These are phyloP conservation scores for Echites panduratus DNA, from an alignment of 257 asterid species.

Conservation along the genomic window DNA sequence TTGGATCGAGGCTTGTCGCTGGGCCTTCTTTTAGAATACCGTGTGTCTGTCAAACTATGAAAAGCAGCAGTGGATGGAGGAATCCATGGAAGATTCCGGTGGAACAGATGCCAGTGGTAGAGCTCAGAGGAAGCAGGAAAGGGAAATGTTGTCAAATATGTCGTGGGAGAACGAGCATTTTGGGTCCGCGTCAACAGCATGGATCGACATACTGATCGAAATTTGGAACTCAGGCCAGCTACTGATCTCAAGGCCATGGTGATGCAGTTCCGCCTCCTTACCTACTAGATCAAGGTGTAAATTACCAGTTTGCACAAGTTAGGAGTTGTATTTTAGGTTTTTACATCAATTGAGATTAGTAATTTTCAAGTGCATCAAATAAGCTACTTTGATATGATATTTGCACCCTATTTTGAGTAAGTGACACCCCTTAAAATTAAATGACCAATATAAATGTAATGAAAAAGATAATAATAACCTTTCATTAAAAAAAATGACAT, in stretches of 20 bases:
- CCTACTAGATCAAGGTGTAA: neutral
- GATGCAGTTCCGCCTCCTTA: neutral
- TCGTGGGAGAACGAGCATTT: conserved; percentile 14
- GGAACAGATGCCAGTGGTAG: conserved; percentile 36
- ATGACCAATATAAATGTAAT: too few relatives aligned
- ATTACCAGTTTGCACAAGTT: neutral
- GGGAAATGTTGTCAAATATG: conserved; percentile 19
- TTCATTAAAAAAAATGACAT: too few relatives aligned
- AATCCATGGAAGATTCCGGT: conserved; percentile 38
- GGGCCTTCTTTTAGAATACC: conserved; percentile 67
- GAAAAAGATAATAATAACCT: too few relatives aligned
- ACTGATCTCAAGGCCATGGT: neutral
- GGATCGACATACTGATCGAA: conserved; percentile 53
- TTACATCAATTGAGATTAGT: too few relatives aligned
- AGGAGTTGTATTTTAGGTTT: too few relatives aligned
- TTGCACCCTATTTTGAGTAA: too few relatives aligned
- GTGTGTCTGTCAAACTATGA: conserved; percentile 67
- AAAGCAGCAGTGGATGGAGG: conserved; percentile 47
- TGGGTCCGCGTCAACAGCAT: conserved; percentile 26
- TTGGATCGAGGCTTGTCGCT: conserved; percentile 52
- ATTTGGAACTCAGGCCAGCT: conserved; percentile 45
- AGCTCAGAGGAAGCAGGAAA: conserved; percentile 19
- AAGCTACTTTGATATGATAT: too few relatives aligned
- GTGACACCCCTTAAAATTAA: too few relatives aligned
- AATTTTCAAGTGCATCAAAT: too few relatives aligned